Conservation (phyloP, 257 asterid species). For the Mentha longifolia region DNA sequence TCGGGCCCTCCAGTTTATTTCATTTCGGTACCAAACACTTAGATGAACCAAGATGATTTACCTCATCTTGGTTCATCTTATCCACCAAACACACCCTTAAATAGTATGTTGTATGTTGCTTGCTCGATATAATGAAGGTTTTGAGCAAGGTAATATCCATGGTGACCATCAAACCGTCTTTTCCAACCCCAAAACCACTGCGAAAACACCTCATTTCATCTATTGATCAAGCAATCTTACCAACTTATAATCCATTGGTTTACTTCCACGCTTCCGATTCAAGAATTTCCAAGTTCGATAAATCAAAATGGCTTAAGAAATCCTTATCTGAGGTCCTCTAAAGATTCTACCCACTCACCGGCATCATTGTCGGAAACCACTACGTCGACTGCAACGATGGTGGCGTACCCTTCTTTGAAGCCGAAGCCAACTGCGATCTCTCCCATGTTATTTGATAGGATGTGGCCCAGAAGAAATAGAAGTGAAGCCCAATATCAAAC, state of each 20-base stretch:
- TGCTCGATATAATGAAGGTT: no score
- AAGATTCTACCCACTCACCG: slow-evolving; percentile 52
- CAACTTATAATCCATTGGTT: slow-evolving; percentile 37
- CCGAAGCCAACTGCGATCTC: slow-evolving; percentile 40
- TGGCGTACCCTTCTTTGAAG: slow-evolving; percentile 45
- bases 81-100: no score
- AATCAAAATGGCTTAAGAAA: slow-evolving; percentile 35
- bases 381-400: slow-evolving; percentile 50
- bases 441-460: no score
- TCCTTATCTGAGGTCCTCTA: slow-evolving; percentile 47
- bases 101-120: no score
- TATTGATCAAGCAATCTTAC: slow-evolving; percentile 52
- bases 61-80: no score
- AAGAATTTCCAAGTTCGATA: slow-evolving; percentile 24
- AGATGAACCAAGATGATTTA: no score
- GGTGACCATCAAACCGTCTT: slow-evolving; percentile 45
- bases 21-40: no score
- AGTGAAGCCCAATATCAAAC: no score
- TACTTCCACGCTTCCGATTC: slow-evolving; percentile 39
- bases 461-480: no score
- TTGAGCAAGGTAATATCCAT: slow-evolving; percentile 40
- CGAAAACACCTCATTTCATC: slow-evolving; percentile 42
- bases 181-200: slow-evolving; percentile 33
- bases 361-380: slow-evolving; percentile 37
- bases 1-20: no score